Conservation (phyloP, 495 filamentous ascomycete genomes). For the Penicillium paxilli region DNA sequence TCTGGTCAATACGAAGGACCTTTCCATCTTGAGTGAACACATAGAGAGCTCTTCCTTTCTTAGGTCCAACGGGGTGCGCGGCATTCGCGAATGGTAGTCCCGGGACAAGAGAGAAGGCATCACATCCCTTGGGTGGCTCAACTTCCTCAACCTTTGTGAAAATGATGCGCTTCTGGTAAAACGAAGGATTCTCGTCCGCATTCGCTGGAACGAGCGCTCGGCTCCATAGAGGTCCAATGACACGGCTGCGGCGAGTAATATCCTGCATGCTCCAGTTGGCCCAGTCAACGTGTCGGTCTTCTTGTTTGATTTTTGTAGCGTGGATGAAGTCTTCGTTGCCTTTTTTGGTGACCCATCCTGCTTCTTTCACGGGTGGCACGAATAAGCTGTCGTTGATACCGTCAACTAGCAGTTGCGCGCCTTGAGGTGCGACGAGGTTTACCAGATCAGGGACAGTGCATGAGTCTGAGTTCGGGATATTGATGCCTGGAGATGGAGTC, state of each 20-base stretch:
- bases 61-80: conserved; percentile 24
- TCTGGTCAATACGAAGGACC: conserved; percentile 34
- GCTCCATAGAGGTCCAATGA: conserved; percentile 58
- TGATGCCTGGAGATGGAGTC: conserved; percentile 53
- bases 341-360: conserved; percentile 32
- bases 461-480: conserved; percentile 44
- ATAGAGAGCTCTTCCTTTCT: conserved; percentile 34
- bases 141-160: conserved; percentile 41
- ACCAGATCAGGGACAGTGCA: conserved; percentile 45
- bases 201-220: conserved; percentile 30
- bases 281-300: conserved; percentile 57
- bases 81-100: conserved; percentile 42
- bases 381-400: conserved; percentile 61
- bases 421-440: conserved; percentile 42
- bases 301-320: conserved; percentile 53
- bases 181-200: conserved; percentile 13
- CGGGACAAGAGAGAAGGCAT: conserved; percentile 29
- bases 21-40: conserved; percentile 40
- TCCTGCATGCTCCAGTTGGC: conserved; percentile 44
- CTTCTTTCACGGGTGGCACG: conserved; percentile 56
- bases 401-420: conserved; percentile 62
- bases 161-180: conserved; percentile 40
- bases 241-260: conserved; percentile 48
- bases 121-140: conserved; percentile 26
- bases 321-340: conserved; percentile 27